Evolutionary conservation across 2,329 filamentous ascomycete genomes (phyloP), one percentile per base, ranked within the genome.

Genomic region (Paraphoma chrysanthemicola): DNA sequence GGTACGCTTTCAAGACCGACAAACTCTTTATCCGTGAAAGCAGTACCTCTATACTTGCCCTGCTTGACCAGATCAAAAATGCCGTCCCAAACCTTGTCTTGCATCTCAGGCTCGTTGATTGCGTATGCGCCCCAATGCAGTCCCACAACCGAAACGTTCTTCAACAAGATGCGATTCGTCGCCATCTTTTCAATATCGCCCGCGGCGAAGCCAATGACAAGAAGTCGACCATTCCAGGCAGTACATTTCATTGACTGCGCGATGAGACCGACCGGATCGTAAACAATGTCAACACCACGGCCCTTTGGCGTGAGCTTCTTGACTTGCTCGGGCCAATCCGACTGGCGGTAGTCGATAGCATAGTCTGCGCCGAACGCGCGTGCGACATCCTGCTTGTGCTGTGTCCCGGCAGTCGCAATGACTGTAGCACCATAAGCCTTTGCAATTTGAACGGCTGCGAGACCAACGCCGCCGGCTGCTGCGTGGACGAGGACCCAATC

Each of bases 401-500:
- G 76, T 1, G 90, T 91, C 1, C 93, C 92, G 0, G 93, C 94
- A 0, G 94, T 97, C 4, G 94, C 94, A 59, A 98, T 89, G n/a
- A 98, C 94, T 3, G 85, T 95, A 9, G 94, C 94, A 6, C 94
- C 94, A 49, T 90, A 88, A 0, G 93, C 94, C 79, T 97, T 97
- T 29, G 94, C 94, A 58, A 98, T 88, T 77, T 97, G 94, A 23
- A 98, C 93, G 4, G 94, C 94, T 1, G 93, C 92, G 1, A 97
- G 81, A 0, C 94, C 94, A 10, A 97, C 94, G 14, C 94, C 94
- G 2, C 94, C 94, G 0, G 94, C 94, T 0, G 93, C 94, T 1
- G 94, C 94, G 73, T 98, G 94, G 12, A 98, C 88, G 8, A 98
- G 86, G 1, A 97, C 93, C 78, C 86, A 90, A 69, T 98, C 94